Percentiles rank a stretch among this genome's conserved stretches.
These are phyloP conservation scores for Ganoderma lucidum DNA, from an alignment of 1,284 basidiomycete species.

Conservation along the genomic window DNA sequence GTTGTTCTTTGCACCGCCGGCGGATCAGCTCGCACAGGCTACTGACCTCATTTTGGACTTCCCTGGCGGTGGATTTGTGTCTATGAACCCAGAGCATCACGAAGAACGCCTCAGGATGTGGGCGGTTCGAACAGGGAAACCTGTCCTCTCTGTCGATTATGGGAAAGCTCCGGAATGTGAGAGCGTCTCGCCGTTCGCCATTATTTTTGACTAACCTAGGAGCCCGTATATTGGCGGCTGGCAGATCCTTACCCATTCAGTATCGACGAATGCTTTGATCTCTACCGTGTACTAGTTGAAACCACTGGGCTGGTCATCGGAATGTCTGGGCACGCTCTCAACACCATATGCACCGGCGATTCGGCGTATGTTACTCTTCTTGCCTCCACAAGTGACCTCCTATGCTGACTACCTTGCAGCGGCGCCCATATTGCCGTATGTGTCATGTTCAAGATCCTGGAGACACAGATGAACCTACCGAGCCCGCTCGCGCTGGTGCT, in stretches of 20 bases:
- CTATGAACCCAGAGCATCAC: slow-evolving; percentile 95
- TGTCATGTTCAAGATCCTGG: slow-evolving; percentile 85
- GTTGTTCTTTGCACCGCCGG: slow-evolving; percentile 85
- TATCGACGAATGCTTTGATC: slow-evolving; percentile 94
- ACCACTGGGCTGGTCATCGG: slow-evolving; percentile 85
- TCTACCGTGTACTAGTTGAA: slow-evolving; percentile 84
- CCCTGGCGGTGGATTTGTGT: slow-evolving; percentile 96
- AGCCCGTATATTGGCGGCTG: neutral
- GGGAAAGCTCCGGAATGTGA: slow-evolving; percentile 96
- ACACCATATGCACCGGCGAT: slow-evolving; percentile 86
- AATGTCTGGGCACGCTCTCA: slow-evolving; percentile 81
- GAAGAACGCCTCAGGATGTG: slow-evolving; percentile 93
- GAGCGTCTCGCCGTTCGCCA: slow-evolving; percentile 36
- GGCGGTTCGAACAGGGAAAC: slow-evolving; percentile 82
- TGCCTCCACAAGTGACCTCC: slow-evolving; percentile 16
- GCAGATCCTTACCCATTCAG: slow-evolving; percentile 95
- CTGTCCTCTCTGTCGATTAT: slow-evolving; percentile 91
- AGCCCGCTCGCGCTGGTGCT: slow-evolving; percentile 86
- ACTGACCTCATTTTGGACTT: slow-evolving; percentile 91
- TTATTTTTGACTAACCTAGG: slow-evolving; percentile 16
- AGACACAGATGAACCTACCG: slow-evolving; percentile 62
- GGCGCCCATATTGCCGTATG: slow-evolving; percentile 88
- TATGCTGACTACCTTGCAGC: slow-evolving; percentile 48
- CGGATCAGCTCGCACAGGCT: slow-evolving; percentile 69
- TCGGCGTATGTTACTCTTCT: slow-evolving; percentile 77